phyloP scores from a whole-genome alignment of 2,329 filamentous ascomycete genomes.

The Diplodia intermedia region DNA sequence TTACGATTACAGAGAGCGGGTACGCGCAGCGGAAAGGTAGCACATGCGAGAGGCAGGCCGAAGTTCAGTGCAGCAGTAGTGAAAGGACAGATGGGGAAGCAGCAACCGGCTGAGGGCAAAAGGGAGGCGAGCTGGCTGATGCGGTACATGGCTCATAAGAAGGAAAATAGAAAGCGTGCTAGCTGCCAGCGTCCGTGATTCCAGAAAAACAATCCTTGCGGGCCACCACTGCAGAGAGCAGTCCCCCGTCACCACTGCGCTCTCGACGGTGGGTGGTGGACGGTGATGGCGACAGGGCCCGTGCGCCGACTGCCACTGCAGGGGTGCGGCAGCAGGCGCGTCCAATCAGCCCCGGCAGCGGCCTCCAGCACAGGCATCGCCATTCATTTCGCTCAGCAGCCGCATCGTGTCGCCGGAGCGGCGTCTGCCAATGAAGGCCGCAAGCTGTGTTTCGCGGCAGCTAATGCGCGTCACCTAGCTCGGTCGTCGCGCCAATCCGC shows the following conservation, averaged over 20 bases:
- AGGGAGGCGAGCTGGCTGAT: constrained; percentile 4
- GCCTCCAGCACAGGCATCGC: not conserved
- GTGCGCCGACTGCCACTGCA: constrained; percentile 6
- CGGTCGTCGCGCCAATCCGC: constrained; percentile 18
- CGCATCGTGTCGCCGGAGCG: constrained; percentile 11
- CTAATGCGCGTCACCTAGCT: constrained; percentile 28
- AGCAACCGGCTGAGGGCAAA: constrained; percentile 14
- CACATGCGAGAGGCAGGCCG: not conserved
- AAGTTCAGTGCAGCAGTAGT: constrained; percentile 2
- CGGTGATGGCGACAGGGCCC: not conserved
- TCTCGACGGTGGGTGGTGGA: constrained; percentile 22
- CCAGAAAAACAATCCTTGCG: constrained; percentile 7
- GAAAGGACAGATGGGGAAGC: constrained; percentile 23
- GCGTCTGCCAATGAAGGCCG: constrained; percentile 15
- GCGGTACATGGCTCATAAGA: constrained; percentile 4
- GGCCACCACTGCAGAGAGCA: not conserved
- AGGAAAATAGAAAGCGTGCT: not conserved
- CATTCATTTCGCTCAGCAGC: constrained; percentile 12
- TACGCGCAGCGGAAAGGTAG: not conserved
- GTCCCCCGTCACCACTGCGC: constrained; percentile 1
- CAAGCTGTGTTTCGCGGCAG: constrained; percentile 7
- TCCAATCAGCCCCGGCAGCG: constrained; percentile 12
- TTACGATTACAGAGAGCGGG: constrained; percentile 20
- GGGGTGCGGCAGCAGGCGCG: not conserved
- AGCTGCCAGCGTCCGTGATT: not conserved